A percentile compares a stretch with the other conserved stretches of the same genome.
Evolutionary conservation across 2,329 filamentous ascomycete genomes (phyloP).

Genomic region (Apiospora aurea): DNA sequence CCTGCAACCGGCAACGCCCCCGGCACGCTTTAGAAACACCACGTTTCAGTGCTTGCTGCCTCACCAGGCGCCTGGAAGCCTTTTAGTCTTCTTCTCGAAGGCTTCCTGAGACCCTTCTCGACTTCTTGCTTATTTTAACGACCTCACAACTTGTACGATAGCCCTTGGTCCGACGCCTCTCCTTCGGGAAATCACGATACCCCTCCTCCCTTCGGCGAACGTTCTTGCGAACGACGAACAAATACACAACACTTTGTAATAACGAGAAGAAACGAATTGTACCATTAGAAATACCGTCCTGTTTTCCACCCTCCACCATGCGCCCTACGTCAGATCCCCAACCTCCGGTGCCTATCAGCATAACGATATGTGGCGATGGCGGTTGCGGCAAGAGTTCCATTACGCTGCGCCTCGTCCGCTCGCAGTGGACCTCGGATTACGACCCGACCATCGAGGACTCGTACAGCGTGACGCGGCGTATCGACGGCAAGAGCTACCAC

Average conservation of each 20-base stretch:
- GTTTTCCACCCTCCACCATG: neutral
- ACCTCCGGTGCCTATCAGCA: constrained; percentile 66
- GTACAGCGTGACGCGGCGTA: constrained; percentile 80
- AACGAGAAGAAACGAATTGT: neutral
- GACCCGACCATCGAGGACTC: constrained; percentile 85
- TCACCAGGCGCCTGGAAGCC: constrained; percentile 8
- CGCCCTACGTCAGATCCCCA: constrained; percentile 35
- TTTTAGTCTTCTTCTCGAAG: constrained; percentile 13
- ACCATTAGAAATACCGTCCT: neutral
- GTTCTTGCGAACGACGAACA: neutral
- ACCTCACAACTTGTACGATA: neutral
- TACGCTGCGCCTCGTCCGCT: constrained; percentile 81
- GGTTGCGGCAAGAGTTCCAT: constrained; percentile 88
- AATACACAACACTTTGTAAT: neutral
- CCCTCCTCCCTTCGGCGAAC: neutral
- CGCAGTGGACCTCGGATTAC: constrained; percentile 84
- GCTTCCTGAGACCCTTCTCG: neutral
- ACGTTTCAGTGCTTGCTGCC: constrained; percentile 15
- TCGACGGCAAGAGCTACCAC: constrained; percentile 83
- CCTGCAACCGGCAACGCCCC: constrained; percentile 1
- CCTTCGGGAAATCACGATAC: constrained; percentile 17
- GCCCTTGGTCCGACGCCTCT: neutral
- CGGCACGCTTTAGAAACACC: constrained; percentile 4
- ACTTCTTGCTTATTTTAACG: neutral
- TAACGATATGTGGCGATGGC: constrained; percentile 87